Evolutionary conservation across 176 grass and related monocot genomes (phyloP), one percentile per base, ranked within the genome.

Genomic region (Phoenix roebelenii): DNA sequence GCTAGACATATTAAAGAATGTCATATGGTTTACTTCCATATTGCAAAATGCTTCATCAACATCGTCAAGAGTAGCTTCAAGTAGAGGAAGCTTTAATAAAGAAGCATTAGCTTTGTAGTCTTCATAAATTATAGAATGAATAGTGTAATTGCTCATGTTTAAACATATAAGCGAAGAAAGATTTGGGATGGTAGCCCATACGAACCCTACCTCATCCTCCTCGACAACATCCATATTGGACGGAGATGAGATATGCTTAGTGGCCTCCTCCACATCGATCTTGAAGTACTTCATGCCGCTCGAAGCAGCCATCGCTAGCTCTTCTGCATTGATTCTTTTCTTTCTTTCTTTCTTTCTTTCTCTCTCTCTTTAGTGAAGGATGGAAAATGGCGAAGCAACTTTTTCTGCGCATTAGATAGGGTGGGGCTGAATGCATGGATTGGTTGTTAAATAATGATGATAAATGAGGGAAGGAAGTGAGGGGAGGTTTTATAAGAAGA

Each of bases 111-210:
- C 55, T 66, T 59, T 51, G 64, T 57, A 57, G 52, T 73, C 74
- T 44, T 23, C 75, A 32, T 39, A 57, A 73, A 68, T 82, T 65
- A 96, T 72, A 74, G 83, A 96, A 69, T 68, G 60, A 58, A 91
- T 20, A 20, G 20, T 20, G 20, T 87, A 96, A 16, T 87, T 82
- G 68, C 92, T 88, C 87, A 96, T 88, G 74, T 90, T 90, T 72
- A 96, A 58, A 59, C 9, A 66, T 26, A 61, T 61, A n/a, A 80
- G 55, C 49, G 59, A 85, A 61, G 66, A 78, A 74, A 86, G 77
- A 62, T 76, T 59, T 16, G 81, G 58, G 57, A 90, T 52, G 51
- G 79, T 71, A 1, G 82, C 87, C 82, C 87, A 90, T 4, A 90
- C 59, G 54, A 79, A 63, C 52, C 85, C 86, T 17, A 22, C 67